A percentile compares a stretch with the other conserved stretches of the same genome.
Conservation (phyloP, 208 protist species). For the Vickermania ingenoplastis region DNA sequence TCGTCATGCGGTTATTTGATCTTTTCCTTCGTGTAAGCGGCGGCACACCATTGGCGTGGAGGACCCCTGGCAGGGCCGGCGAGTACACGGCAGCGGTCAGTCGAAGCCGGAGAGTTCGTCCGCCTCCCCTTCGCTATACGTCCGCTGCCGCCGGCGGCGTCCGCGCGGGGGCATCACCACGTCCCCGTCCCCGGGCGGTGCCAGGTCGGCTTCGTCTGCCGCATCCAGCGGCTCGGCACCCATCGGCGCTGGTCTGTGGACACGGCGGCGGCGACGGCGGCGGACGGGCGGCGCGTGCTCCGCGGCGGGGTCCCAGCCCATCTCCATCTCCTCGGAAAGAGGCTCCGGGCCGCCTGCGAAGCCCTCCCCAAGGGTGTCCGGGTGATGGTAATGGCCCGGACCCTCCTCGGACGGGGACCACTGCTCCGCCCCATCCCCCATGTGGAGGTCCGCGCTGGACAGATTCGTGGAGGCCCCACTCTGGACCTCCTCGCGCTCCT, state of each 20-base stretch:
- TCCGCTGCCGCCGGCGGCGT: not conserved
- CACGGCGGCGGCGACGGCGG: not conserved
- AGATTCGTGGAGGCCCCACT: no score
- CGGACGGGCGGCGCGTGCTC: not conserved
- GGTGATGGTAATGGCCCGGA: no score
- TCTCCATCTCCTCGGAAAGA: not conserved
- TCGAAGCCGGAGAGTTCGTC: slow-evolving; percentile 23
- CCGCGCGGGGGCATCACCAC: no score
- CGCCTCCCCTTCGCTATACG: slow-evolving; percentile 7
- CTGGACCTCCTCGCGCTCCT: not conserved
- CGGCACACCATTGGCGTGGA: no score
- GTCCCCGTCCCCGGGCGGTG: not conserved
- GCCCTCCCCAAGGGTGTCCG: not conserved
- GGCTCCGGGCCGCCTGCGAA: not conserved
- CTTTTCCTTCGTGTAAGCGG: no score
- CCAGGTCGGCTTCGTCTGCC: not conserved
- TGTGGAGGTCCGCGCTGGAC: not conserved
- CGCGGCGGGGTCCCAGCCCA: not conserved
- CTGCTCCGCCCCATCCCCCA: not conserved
- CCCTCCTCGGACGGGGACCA: not conserved
- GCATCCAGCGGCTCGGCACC: not conserved
- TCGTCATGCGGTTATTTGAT: no score
- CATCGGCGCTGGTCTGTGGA: not conserved
- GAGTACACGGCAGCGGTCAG: no score
- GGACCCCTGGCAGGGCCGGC: no score